Base-by-base conservation (phyloP, 768 basidiomycete genomes). In the Gymnopilus junonius region DNA sequence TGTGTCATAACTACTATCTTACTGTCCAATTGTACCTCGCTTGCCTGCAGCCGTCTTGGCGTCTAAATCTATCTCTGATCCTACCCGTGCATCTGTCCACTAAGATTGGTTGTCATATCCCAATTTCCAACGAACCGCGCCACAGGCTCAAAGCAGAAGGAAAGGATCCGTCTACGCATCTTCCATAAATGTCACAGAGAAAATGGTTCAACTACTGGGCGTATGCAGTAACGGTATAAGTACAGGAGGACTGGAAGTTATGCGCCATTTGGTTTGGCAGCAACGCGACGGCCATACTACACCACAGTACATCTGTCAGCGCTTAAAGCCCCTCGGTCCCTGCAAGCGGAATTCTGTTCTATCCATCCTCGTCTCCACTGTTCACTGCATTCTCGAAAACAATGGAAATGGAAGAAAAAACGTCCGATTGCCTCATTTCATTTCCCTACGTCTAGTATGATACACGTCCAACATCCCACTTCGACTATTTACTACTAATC, bases 241-340 rank as follows among this genome's bases (percentile, higher is more conserved):
- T 55, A 55, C 54, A 55, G 54, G 54, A 35, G 35, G 20, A 32
- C 20, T 55, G 54, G 54, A 55, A 55, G 54, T 55, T 25, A 27
- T 21, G 31, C 21, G 21, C 29, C 35, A 37, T 27, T 34, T 5
- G 17, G 31, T 17, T 14, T 53, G 51, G 34, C 54, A 55, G 12
- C 54, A 20, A 55, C 54, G 35, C 48, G 48, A 51, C 48, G 48
- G 48, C n/a, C 48, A 51, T 55, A 55, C 21, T 35, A 11, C n/a
- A n/a, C n/a, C n/a, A n/a, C 54, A 55, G 12, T 27, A 55, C 34
- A 39, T 27, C 32, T 39, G 54, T 35, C 54, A 55, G 54, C 54
- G 54, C 34, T 20, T 55, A 55, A 55, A 39, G 21, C 15, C 34
- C 25, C 34, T 21, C 54, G 54, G 32, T 37, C 54, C 54, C 34